Base-by-base conservation (phyloP, 495 filamentous ascomycete genomes). In the Penicillium angulare region DNA sequence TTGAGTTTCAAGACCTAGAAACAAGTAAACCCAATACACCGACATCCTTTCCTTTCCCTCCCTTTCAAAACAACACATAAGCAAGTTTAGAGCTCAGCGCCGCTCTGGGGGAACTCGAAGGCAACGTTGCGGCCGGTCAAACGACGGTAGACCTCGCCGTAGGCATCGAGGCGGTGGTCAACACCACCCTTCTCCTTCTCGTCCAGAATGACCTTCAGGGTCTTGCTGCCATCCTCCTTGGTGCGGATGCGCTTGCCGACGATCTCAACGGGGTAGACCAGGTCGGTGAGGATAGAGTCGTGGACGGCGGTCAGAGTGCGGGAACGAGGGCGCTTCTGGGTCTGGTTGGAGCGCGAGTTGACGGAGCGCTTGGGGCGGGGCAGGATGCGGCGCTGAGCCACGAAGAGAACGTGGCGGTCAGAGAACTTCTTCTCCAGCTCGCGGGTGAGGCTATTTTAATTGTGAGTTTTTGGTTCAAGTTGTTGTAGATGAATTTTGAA, bases 351-450 rank as follows among this genome's bases (percentile, higher is more conserved):
- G 78, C 93, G 93, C 52, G 85, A 89, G 81, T 90, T 92, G 80
- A 82, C 86, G 73, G 88, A 92, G 66, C 93, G 93, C 84, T 95
- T 96, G 69, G 93, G 93, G 65, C 89, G 89, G 68, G 93, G 92
- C 48, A 98, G 88, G 70, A 98, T 98, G 75, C 93, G 92, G 83
- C 93, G 93, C 68, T 92, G 91, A 64, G 92, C 93, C 58, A 98
- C 85, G 85, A 98, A 90, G 71, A 98, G 84, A 74, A 98, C 93
- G 79, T 98, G 93, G 77, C 93, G 92, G 84, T 97, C 93, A 60
- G 93, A 96, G 89, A 98, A 98, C 82, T 97, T 98, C 90, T 98
- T 97, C 84, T 98, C 93, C 66, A 98, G 91, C 84, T 98, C 93
- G 76, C 93, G 93, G 78, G 93, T 97, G 62, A 98, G 86, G 69